phyloP scores from a whole-genome alignment of 805 yeast species.

The Starmerella stellata region DNA sequence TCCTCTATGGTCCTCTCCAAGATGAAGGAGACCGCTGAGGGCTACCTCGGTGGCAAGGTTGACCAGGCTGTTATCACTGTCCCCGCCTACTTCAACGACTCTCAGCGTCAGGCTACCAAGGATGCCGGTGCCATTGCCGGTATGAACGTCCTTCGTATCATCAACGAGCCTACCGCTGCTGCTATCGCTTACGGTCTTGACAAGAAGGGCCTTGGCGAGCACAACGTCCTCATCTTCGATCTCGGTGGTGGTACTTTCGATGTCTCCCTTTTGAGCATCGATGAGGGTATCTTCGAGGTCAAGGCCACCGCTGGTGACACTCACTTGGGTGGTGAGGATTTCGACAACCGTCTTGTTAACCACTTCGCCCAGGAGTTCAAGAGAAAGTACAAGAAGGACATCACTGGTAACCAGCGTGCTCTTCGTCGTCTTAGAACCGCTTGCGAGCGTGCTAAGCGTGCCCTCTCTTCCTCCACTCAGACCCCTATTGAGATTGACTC shows the following conservation, averaged over 20 bases:
- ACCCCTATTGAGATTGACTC: slow-evolving; percentile 92
- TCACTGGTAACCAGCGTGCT: slow-evolving; percentile 86
- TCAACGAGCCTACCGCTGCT: slow-evolving; percentile 96
- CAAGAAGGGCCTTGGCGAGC: slow-evolving; percentile 50
- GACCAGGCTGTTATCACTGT: slow-evolving; percentile 90
- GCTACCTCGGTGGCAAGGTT: slow-evolving; percentile 65
- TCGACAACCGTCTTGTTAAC: slow-evolving; percentile 88
- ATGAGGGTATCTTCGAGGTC: slow-evolving; percentile 92
- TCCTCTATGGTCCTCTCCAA: slow-evolving; percentile 81
- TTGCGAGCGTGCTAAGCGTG: slow-evolving; percentile 98
- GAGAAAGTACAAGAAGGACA: slow-evolving; percentile 93
- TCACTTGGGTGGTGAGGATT: slow-evolving; percentile 97
- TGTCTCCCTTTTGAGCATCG: slow-evolving; percentile 81
- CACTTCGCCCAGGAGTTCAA: slow-evolving; percentile 89
- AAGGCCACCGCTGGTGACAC: slow-evolving; percentile 88
- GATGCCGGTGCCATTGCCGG: slow-evolving; percentile 97
- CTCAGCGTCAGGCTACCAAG: slow-evolving; percentile 96
- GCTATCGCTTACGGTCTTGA: slow-evolving; percentile 95
- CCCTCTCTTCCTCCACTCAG: slow-evolving; percentile 88
- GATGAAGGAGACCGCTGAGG: slow-evolving; percentile 90
- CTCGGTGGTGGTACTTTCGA: slow-evolving; percentile 99
- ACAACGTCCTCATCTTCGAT: slow-evolving; percentile 82
- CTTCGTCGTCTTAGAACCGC: slow-evolving; percentile 97
- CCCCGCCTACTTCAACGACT: slow-evolving; percentile 93
- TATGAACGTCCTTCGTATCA: slow-evolving; percentile 80